Evolutionary conservation across 108 stramenopile species (phyloP).

Genomic region (Pseudonitzschia multiseries): DNA sequence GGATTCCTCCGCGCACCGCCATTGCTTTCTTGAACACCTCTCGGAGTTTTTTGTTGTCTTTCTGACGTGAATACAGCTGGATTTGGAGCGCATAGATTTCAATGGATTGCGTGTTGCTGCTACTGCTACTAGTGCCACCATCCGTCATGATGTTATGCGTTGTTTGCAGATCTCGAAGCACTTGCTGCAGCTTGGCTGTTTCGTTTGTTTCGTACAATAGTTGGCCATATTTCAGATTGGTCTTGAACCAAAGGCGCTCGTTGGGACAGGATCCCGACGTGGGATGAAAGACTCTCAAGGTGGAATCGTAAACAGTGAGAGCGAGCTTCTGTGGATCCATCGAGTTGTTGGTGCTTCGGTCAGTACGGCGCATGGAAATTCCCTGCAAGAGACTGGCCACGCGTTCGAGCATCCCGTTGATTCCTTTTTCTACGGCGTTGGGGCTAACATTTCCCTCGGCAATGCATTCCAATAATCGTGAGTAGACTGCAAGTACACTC

Average conservation of each 20-base stretch:
- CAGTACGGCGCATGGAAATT: slow-evolving; percentile 1
- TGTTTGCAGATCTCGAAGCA: slow-evolving; percentile 73
- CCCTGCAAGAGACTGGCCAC: slow-evolving; percentile 69
- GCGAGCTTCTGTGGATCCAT: slow-evolving; percentile 57
- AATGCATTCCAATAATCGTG: slow-evolving; percentile 73
- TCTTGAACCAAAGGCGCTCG: slow-evolving; percentile 94
- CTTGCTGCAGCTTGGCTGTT: slow-evolving; percentile 78
- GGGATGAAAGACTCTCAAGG: slow-evolving; percentile 75
- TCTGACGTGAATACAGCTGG: slow-evolving; percentile 81
- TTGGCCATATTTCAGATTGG: slow-evolving; percentile 92
- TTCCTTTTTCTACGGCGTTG: slow-evolving; percentile 91
- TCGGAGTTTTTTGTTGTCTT: slow-evolving; percentile 88
- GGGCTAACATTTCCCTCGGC: slow-evolving; percentile 75
- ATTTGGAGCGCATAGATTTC: slow-evolving; percentile 94
- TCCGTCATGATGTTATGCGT: slow-evolving; percentile 22
- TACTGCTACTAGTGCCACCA: slow-evolving; percentile 20
- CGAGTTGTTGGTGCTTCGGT: background rate
- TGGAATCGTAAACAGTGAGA: slow-evolving; percentile 67
- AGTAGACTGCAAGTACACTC: slow-evolving; percentile 56
- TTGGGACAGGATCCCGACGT: slow-evolving; percentile 71
- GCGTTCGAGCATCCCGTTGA: slow-evolving; percentile 89
- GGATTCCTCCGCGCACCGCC: slow-evolving; percentile 87
- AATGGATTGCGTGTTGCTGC: slow-evolving; percentile 74
- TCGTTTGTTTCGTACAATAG: slow-evolving; percentile 90
- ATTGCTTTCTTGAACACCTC: slow-evolving; percentile 81